Conservation (phyloP, 306 rosid species). For the Cicer judaicum region DNA sequence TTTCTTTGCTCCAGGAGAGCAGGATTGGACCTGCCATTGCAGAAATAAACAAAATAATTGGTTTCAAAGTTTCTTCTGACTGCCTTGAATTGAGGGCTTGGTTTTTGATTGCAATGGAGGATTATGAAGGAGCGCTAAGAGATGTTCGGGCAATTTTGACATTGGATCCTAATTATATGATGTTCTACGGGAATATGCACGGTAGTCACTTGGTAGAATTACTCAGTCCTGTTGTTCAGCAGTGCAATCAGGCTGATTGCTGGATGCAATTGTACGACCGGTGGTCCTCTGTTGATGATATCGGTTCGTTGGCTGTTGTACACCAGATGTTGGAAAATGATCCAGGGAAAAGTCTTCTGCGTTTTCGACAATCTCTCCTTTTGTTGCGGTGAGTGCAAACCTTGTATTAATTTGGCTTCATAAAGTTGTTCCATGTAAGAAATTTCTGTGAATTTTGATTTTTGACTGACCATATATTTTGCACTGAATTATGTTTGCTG, state of each 20-base stretch:
- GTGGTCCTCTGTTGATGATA: slow-evolving; percentile 93
- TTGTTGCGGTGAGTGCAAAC: slow-evolving; percentile 65
- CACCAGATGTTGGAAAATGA: slow-evolving; percentile 88
- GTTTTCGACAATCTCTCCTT: slow-evolving; percentile 89
- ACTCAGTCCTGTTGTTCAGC: slow-evolving; percentile 69
- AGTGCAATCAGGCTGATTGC: slow-evolving; percentile 87
- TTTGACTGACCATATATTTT: slow-evolving; percentile 22
- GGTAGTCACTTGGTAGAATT: slow-evolving; percentile 75
- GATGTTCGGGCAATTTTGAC: slow-evolving; percentile 88
- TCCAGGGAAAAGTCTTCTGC: slow-evolving; percentile 82
- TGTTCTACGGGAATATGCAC: slow-evolving; percentile 71
- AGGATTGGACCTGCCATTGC: slow-evolving; percentile 64
- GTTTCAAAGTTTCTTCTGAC: slow-evolving; percentile 80
- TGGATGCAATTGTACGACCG: slow-evolving; percentile 91
- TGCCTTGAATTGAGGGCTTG: slow-evolving; percentile 92
- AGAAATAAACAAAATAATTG: slow-evolving; percentile 74
- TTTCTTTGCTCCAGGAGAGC: slow-evolving; percentile 64
- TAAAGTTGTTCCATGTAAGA: slow-evolving; percentile 5
- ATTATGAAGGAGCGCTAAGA: slow-evolving; percentile 78
- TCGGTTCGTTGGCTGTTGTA: slow-evolving; percentile 90
- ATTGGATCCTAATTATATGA: slow-evolving; percentile 75
- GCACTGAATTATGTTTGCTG: slow-evolving; percentile 14
- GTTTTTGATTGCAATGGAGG: slow-evolving; percentile 74
- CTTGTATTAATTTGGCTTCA: slow-evolving; percentile 16
- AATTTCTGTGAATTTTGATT: slow-evolving; percentile 12